Conservation (phyloP, 2,329 filamentous ascomycete species). For the Huntiella omanensis region DNA sequence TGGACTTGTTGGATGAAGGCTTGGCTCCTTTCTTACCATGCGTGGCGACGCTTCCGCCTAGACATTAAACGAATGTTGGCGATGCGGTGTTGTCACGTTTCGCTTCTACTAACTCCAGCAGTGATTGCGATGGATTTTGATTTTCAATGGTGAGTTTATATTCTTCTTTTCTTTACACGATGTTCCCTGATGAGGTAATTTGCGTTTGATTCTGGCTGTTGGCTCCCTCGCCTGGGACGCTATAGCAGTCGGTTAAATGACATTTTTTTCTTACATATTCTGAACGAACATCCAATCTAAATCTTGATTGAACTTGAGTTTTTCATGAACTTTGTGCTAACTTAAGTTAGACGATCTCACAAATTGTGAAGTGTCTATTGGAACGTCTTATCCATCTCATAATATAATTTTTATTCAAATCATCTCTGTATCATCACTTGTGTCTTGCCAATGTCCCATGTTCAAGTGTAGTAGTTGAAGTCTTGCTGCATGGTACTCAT, state of each 20-base stretch:
- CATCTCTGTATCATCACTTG: too few relatives aligned
- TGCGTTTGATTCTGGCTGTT: constrained; percentile 85
- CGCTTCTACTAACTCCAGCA: neutral
- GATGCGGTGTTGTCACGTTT: constrained; percentile 11
- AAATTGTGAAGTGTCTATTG: neutral
- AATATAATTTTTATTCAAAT: too few relatives aligned
- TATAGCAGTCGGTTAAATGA: constrained; percentile 62
- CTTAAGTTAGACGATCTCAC: neutral
- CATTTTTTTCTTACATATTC: constrained; percentile 99
- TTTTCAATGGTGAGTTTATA: constrained; percentile 14
- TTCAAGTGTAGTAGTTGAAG: too few relatives aligned
- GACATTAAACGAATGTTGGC: constrained; percentile 16
- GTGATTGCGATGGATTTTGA: neutral
- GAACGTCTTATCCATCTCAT: too few relatives aligned
- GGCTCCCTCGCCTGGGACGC: constrained; percentile 80
- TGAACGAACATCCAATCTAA: constrained; percentile 31
- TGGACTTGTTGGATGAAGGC: too few relatives aligned
- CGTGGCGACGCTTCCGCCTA: neutral
- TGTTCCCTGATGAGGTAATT: constrained; percentile 83
- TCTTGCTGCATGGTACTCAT: too few relatives aligned
- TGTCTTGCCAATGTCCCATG: too few relatives aligned
- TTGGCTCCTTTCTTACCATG: too few relatives aligned
- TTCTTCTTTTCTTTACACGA: constrained; percentile 7
- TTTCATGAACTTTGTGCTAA: neutral
- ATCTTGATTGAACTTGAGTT: neutral